Conservation (phyloP, 495 filamentous ascomycete genomes). For the Monascus purpureus region DNA sequence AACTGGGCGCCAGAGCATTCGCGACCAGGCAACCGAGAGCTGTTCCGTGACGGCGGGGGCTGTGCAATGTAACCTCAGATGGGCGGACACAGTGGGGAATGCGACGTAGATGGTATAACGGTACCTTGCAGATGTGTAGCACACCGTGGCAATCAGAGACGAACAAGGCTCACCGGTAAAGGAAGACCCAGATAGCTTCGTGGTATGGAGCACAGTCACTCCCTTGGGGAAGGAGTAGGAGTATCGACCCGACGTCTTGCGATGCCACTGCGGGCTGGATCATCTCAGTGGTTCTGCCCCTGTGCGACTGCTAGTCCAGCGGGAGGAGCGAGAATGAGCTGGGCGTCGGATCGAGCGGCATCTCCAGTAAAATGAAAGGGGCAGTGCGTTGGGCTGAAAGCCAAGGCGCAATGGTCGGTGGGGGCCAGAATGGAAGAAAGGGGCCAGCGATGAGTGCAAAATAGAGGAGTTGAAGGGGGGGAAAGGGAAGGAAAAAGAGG, state of each 20-base stretch:
- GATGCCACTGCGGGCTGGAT: conserved; percentile 6
- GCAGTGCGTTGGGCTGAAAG: conserved; percentile 8
- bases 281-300: conserved; percentile 7
- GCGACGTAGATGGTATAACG: no score
- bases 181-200: no score
- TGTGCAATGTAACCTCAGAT: no score
- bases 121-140: no score
- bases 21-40: no score
- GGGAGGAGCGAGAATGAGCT: conserved; percentile 6
- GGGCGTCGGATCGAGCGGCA: conserved; percentile 8
- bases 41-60: no score
- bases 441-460: conserved; percentile 9
- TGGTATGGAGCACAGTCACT: conserved; percentile 3
- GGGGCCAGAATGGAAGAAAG: conserved; percentile 9
- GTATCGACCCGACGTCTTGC: conserved; percentile 5
- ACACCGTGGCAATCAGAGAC: no score
- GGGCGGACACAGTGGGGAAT: no score
- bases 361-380: conserved; percentile 10
- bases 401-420: conserved; percentile 6
- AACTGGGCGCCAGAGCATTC: no score
- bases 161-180: no score
- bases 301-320: conserved; percentile 6
- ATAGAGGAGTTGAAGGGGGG: no score
- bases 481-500: conserved; percentile 3
- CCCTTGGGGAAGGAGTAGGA: conserved; percentile 5